Evolutionary conservation across 345 rosid genomes (phyloP).

Genomic region (Citrus reticulata): DNA sequence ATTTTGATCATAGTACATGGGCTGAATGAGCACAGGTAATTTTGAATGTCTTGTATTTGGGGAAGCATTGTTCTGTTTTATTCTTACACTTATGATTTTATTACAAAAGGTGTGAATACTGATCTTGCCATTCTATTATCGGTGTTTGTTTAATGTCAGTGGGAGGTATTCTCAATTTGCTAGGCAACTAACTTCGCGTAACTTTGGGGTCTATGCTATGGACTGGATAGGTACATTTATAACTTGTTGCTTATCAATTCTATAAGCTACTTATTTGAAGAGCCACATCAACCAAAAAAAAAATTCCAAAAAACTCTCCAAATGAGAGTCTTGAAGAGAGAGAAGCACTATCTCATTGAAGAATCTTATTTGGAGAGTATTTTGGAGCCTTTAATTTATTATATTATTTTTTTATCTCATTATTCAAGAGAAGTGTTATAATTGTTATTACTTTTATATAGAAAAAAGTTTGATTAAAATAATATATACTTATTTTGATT

Average conservation of each 20-base stretch:
- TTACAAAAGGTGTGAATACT: background rate
- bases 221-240: slow-evolving; percentile 79
- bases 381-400: too few relatives aligned
- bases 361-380: too few relatives aligned
- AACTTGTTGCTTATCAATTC: background rate
- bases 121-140: background rate
- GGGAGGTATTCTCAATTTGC: slow-evolving; percentile 95
- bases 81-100: background rate
- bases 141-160: slow-evolving; percentile 29
- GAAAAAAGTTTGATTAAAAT: too few relatives aligned
- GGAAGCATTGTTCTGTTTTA: background rate
- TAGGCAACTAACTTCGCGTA: slow-evolving; percentile 61
- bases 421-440: too few relatives aligned
- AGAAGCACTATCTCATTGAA: too few relatives aligned
- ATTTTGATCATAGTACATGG: slow-evolving; percentile 89
- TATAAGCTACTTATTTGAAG: too few relatives aligned
- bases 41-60: background rate
- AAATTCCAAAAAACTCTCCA: too few relatives aligned
- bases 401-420: too few relatives aligned
- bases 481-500: too few relatives aligned
- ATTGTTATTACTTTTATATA: too few relatives aligned
- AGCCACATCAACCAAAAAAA: too few relatives aligned
- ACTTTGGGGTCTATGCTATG: slow-evolving; percentile 87
- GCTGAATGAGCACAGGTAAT: slow-evolving; percentile 92
- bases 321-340: too few relatives aligned